Evolutionary conservation across 768 basidiomycete species (phyloP), one percentile per base, ranked within the genome.

Genomic region (Jaapia argillacea): DNA sequence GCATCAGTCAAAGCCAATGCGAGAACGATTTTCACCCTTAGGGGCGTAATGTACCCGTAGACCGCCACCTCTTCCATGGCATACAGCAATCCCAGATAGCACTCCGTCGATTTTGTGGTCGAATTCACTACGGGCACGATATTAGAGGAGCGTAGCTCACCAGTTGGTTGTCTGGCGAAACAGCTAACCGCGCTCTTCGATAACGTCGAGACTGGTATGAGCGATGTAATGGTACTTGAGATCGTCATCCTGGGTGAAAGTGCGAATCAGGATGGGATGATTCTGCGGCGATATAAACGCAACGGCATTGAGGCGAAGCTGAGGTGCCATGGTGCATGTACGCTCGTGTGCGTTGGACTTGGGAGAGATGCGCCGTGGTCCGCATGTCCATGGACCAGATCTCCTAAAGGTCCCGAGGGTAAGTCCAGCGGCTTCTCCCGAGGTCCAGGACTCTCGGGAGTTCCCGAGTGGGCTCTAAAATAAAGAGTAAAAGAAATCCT

Each of bases 51-150:
- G 62, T 90, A 94, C 31, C 90, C 91, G 60, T 93, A 93, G 28
- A 90, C 86, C 2, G 87, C 89, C 40, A 88, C 83, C 51, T 93
- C 90, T 62, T 94, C 91, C 71, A 93, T 83, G n/a, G 82, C 74
- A 59, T 88, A 90, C 21, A 94, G 63, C 44, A 93, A 67, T 4
- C 89, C 90, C 27, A 91, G 71, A 56, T 92, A 94, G 56, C 83
- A 81, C 25, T 93, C 89, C 4, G 67, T 68, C 3, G 74, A 65
- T 60, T 87, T 89, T 23, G 68, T 68, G 14, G 70, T 72, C 47
- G 70, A 52, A 38, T 52, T 46, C 22, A 50, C 66, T 57, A 55
- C 16, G 24, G 40, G 39, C 35, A 28, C 39, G 24, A n/a, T 27
- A 21, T 38, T 21, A 38, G 12, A 7, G 22, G 28, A 16, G 10